Evolutionary conservation across 768 basidiomycete species (phyloP), one percentile per base, ranked within the genome.

Genomic region (Rhodotorula graminis): DNA sequence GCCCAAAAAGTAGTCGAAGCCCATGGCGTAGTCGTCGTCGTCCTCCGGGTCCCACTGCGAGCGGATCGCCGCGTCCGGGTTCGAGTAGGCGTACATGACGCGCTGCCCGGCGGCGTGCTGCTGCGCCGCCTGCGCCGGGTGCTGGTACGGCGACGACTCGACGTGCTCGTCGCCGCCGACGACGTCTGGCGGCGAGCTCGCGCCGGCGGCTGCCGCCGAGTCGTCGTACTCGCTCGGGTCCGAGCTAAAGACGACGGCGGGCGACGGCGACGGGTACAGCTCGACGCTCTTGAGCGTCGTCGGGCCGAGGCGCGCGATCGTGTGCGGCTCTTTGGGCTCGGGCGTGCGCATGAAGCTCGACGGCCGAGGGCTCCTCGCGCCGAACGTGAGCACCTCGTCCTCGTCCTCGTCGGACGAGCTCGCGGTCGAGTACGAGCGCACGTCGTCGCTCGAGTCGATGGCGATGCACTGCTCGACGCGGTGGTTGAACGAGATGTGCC

Each of bases 401-500:
- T 80, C 79, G 52, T 79, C 79, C 27, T 75, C 73, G 19, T 66
- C 65, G n/a, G 47, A 64, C 71, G 72, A 69, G 64, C 57, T 69
- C 37, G 55, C 52, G 18, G 65, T 55, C 33, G 65, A 61, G 60
- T 75, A 67, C 47, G 62, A 49, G 27, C 66, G 73, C n/a, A 78
- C 79, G 50, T 78, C 79, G 7, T 81, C 80, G 60, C 37, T 42
- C 44, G 82, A 80, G 73, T 84, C 83, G 59, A 84, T 76, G 11
- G 83, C 82, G 74, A 99, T 95, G 79, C 88, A 93, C 80, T 97
- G 95, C 80, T 96, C 91, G 52, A 99, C 95, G 80, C 94, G 96
- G 1, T 94, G 95, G 81, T 97, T 98, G 85, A 98, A 98, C 77
- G 86, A 89, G 83, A 98, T 97, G 80, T 96, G 95, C 74, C 89